Percentiles rank a stretch among this genome's conserved stretches.
Conservation (phyloP, 176 grass and related monocot species). For the Carex littledalei region DNA sequence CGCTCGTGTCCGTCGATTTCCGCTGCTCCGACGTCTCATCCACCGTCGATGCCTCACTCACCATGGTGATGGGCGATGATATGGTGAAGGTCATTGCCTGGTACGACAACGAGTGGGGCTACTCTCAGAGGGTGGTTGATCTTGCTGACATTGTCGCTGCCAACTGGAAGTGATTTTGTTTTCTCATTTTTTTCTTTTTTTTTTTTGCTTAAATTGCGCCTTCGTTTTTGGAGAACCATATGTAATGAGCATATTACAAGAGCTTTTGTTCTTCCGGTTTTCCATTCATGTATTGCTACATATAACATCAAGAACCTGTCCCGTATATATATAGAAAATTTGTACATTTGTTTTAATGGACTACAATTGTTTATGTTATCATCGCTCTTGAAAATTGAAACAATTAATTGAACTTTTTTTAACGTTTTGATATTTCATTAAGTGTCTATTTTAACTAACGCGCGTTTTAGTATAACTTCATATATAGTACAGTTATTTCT, state of each 20-base stretch:
- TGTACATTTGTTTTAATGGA: conserved; percentile 10
- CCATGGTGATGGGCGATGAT: conserved; percentile 39
- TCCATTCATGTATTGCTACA: conserved; percentile 10
- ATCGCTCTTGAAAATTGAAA: neutral
- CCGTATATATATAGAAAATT: conserved; percentile 29
- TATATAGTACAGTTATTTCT: too few relatives aligned
- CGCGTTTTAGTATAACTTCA: too few relatives aligned
- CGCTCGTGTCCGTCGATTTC: conserved; percentile 49
- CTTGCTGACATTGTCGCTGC: conserved; percentile 45
- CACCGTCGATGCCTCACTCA: conserved; percentile 34
- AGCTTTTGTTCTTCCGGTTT: conserved; percentile 17
- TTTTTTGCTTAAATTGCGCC: neutral
- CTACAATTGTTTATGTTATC: neutral
- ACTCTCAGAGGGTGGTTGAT: conserved; percentile 39
- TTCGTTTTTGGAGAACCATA: conserved; percentile 12
- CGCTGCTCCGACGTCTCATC: conserved; percentile 41
- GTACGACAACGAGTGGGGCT: conserved; percentile 60
- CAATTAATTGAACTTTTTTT: too few relatives aligned
- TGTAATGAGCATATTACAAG: conserved; percentile 10
- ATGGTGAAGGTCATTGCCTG: conserved; percentile 43
- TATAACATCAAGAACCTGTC: conserved; percentile 1
- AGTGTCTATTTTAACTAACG: neutral
- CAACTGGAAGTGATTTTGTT: conserved; percentile 41
- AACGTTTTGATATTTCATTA: too few relatives aligned
- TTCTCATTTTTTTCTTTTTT: neutral